Base-by-base conservation (phyloP, 306 rosid genomes). In the Rosa chinensis region DNA sequence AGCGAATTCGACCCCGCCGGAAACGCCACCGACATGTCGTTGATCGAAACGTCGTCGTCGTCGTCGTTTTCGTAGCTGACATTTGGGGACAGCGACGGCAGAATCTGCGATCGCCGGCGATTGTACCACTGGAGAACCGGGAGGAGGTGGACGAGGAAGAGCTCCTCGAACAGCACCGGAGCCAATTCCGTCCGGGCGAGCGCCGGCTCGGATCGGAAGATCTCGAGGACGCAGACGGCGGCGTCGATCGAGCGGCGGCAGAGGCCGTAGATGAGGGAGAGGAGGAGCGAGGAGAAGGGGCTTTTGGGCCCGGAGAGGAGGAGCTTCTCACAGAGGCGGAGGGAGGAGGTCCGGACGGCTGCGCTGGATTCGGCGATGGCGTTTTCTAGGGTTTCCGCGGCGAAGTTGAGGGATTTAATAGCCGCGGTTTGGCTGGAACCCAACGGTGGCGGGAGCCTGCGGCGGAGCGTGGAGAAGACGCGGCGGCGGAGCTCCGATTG, bases 121-220 rank as follows among this genome's bases (percentile, higher is more conserved):
- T 88, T 76, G 86, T 89, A 88, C 79, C 86, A 82, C 45, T 80
- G 86, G 61, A 87, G 75, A 43, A 92, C 88, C 2, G 96, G 94
- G 73, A 94, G 79, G 70, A 94, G 94, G 55, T 92, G 94, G 82
- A 81, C 70, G 49, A 90, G 75, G 32, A 92, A 94, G 16, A 94
- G 93, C 72, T 80, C 84, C 17, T 92, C 92, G 80, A 89, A 94
- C 12, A 94, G 85, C n/a, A 11, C 2, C 2, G 98, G 92, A 4
- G 97, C 92, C 52, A 94, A 72, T 69, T 94, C 96, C 1, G 87
- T 87, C 40, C 98, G 80, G 17, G 96, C 90, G 25, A 87, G 85
- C 8, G 89, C 78, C 63, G 97, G 93, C 61, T 72, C 78, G 5
- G 81, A 64, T 35, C 59, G 53, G 83, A 92, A 94, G 69, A 92